Base-by-base conservation (phyloP, 2,329 filamentous ascomycete species). In the Penicillium concentricum region DNA sequence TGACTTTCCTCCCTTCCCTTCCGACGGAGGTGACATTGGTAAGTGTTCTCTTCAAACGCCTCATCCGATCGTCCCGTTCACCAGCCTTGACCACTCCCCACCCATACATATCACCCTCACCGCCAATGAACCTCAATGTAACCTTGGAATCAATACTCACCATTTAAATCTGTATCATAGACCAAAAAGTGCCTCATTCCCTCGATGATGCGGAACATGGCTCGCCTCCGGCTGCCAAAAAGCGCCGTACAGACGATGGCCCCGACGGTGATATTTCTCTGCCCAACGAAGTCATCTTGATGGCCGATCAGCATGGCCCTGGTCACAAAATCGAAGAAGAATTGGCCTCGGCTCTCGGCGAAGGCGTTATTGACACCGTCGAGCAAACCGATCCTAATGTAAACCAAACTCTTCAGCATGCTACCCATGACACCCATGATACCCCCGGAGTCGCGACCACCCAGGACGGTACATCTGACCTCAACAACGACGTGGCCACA, bases 181-280 rank as follows among this genome's bases (percentile, higher is more conserved):
- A 67, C 22, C 64, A 72, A 53, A 75, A 75, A 50, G 32, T 64
- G 30, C 63, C 65, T 9, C 74, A 72, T 56, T 61, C 67, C 5
- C 57, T 70, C 30, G 72, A 75, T 16, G 67, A 73, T 32, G 70
- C 72, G 35, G 67, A 66, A 2, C 64, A 71, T 47, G 49, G 59
- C 8, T 70, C 73, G 15, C 67, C 72, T 18, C 72, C 69, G 32
- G 71, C 69, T 16, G 65, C 73, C 35, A 78, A 78, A 65, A 77
- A 74, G 59, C 73, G 72, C 24, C 74, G 74, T 30, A 75, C 71
- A 22, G 74, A 67, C 32, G 65, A 71, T 20, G 67, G 64, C 18
- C 58, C 63, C 10, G 66, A 66, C 26, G 65, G 61, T 12, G 66
- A 65, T n/a, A 48, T 66, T 13, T 46, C 62, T n/a, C 46, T 66